phyloP scores from a whole-genome alignment of 2,329 filamentous ascomycete species.

The Colletotrichum chlorophyti region DNA sequence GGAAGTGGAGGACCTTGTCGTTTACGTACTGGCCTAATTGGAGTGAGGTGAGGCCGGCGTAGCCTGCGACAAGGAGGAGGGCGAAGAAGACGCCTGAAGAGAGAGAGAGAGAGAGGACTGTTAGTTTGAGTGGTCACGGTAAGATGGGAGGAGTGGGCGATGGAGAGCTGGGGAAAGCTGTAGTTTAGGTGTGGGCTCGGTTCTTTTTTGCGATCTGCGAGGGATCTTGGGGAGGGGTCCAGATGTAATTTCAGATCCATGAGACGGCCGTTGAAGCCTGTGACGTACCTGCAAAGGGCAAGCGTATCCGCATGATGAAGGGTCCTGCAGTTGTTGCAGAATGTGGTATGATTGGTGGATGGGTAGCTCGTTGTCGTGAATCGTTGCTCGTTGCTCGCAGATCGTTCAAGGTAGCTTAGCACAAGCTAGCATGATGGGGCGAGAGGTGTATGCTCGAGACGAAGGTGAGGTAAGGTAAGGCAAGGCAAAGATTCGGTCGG shows the following conservation, averaged over 20 bases:
- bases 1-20: slow-evolving; percentile 87
- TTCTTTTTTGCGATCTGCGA: too few species aligned
- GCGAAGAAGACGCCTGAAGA: slow-evolving; percentile 70
- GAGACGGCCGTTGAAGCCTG: slow-evolving; percentile 4
- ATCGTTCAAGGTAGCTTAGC: neutral
- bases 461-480: neutral
- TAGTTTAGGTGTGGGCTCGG: neutral
- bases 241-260: slow-evolving; percentile 4
- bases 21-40: slow-evolving; percentile 69
- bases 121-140: too few species aligned
- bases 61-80: slow-evolving; percentile 78
- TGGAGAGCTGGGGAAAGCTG: slow-evolving; percentile 1
- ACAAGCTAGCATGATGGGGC: neutral
- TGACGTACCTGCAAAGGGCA: slow-evolving; percentile 82
- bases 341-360: slow-evolving; percentile 13
- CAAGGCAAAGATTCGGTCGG: slow-evolving; percentile 2
- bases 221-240: too few species aligned
- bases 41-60: slow-evolving; percentile 76
- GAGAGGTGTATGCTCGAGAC: neutral
- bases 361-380: slow-evolving; percentile 6
- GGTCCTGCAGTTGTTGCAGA: slow-evolving; percentile 20
- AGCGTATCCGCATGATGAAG: slow-evolving; percentile 77
- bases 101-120: neutral
- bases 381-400: too few species aligned
- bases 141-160: too few species aligned